Conservation (phyloP, 257 asterid genomes). For the Scutellaria galericulata region DNA sequence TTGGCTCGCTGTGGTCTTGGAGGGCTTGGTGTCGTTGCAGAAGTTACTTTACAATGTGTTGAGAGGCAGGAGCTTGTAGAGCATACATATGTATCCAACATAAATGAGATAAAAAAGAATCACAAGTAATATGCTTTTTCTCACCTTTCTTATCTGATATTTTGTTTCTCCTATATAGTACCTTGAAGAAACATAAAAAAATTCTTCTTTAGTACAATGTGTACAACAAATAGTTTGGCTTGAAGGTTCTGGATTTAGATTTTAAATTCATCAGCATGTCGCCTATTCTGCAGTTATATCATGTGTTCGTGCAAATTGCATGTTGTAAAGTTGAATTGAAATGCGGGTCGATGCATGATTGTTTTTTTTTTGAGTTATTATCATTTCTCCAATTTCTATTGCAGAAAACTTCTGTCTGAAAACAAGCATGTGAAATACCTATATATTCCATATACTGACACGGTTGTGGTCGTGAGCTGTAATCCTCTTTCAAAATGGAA, state of each 20-base stretch:
- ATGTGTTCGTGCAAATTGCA: background rate
- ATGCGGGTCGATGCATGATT: background rate
- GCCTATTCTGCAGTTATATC: background rate
- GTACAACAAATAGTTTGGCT: background rate
- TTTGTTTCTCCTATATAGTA: conserved; percentile 7
- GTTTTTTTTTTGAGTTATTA: conserved; percentile 20
- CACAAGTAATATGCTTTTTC: conserved; percentile 69
- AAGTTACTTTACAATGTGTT: conserved; percentile 93
- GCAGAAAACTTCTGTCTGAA: conserved; percentile 83
- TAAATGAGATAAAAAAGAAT: conserved; percentile 81
- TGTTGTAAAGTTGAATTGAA: background rate
- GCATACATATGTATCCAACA: conserved; percentile 78
- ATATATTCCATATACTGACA: conserved; percentile 89
- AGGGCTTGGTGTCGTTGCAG: conserved; percentile 97
- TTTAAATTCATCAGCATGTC: background rate
- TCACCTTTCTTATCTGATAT: conserved; percentile 19
- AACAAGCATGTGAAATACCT: conserved; percentile 95
- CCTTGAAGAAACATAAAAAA: conserved; percentile 9
- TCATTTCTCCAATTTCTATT: conserved; percentile 32
- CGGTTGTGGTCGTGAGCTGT: conserved; percentile 89
- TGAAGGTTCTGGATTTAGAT: background rate
- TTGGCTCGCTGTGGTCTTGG: conserved; percentile 99
- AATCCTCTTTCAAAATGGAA: conserved; percentile 81
- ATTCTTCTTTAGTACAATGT: background rate
- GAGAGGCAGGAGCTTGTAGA: conserved; percentile 94